A percentile compares a stretch with the other conserved stretches of the same genome.
Conservation (phyloP, 176 grass and related monocot genomes). For the Pontederia crassipes region DNA sequence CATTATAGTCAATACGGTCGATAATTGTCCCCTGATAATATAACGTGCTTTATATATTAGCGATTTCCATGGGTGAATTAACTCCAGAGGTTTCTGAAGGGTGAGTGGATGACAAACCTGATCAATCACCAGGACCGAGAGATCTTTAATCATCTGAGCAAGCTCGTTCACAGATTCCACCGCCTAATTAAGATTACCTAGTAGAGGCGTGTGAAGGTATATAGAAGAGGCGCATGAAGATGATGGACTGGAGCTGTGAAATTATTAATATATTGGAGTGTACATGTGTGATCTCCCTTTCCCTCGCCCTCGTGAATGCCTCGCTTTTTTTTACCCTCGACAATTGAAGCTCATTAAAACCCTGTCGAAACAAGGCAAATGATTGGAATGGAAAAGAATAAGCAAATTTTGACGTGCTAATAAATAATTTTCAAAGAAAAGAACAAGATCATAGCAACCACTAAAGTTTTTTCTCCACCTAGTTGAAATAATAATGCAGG, state of each 20-base stretch:
- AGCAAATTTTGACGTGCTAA: no score
- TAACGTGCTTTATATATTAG: not conserved
- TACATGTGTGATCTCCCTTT: constrained; percentile 90
- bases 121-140: not conserved
- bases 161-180: not conserved
- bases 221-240: no score
- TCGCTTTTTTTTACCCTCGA: constrained; percentile 93
- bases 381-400: no score
- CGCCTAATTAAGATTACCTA: not conserved
- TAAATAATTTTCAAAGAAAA: no score
- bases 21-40: not conserved
- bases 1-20: not conserved
- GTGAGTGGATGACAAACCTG: not conserved
- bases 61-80: not conserved
- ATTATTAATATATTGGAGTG: no score
- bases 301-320: constrained; percentile 89
- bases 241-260: no score
- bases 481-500: no score
- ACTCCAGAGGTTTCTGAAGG: not conserved
- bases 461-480: not conserved
- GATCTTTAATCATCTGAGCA: not conserved
- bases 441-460: not conserved
- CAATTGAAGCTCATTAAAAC: constrained; percentile 85
- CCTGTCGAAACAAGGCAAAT: constrained; percentile 32
- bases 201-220: no score